Conservation (phyloP, 768 basidiomycete species). For the Artomyces pyxidatus region DNA sequence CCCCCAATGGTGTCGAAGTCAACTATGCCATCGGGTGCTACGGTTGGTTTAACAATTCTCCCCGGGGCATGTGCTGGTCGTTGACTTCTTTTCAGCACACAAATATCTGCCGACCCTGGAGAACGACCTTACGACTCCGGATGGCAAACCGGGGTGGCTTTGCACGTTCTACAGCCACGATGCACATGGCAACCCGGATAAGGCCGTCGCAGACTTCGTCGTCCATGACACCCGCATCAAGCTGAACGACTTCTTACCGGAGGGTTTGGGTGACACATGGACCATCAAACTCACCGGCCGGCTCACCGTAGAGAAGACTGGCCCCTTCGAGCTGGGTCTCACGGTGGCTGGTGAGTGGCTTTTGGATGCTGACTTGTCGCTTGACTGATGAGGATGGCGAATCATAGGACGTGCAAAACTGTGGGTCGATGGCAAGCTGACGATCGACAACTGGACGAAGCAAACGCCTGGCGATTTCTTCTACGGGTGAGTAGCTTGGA, state of each 20-base stretch:
- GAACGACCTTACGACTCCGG: slow-evolving; percentile 40
- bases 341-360: slow-evolving; percentile 43
- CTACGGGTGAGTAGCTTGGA: slow-evolving; percentile 40
- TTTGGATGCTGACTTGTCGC: background rate
- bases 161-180: slow-evolving; percentile 58
- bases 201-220: slow-evolving; percentile 38
- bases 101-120: slow-evolving; percentile 69
- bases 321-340: slow-evolving; percentile 49
- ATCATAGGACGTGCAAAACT: slow-evolving; percentile 47
- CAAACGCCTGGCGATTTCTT: slow-evolving; percentile 64
- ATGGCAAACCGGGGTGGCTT: slow-evolving; percentile 52
- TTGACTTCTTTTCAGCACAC: slow-evolving; percentile 34
- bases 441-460: slow-evolving; percentile 66
- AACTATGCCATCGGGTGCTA: slow-evolving; percentile 58
- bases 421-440: slow-evolving; percentile 47
- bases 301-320: slow-evolving; percentile 40
- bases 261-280: slow-evolving; percentile 45
- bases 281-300: slow-evolving; percentile 48
- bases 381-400: slow-evolving; percentile 10
- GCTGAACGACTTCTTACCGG: slow-evolving; percentile 58
- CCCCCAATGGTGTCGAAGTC: slow-evolving; percentile 42
- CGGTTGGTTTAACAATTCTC: slow-evolving; percentile 29
- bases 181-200: slow-evolving; percentile 34
- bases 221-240: slow-evolving; percentile 55
- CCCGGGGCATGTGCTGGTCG: background rate